Evolutionary conservation across 169 alveolate genomes (phyloP).

Genomic region (Eimeria maxima): DNA sequence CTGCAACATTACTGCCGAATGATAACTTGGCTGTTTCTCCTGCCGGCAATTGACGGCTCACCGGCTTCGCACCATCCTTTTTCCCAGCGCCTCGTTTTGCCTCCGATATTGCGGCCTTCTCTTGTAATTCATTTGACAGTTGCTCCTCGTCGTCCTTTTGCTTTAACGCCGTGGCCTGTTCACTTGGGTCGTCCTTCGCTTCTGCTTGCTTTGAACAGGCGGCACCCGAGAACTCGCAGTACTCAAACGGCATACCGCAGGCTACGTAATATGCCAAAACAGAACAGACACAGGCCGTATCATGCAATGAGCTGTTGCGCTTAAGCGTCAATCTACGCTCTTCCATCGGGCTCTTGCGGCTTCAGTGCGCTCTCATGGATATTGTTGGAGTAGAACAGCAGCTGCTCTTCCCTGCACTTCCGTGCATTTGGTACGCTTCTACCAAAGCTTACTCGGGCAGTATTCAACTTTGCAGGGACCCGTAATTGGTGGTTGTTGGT

Average conservation of each 20-base stretch:
- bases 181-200: conserved; percentile 9
- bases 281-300: neutral
- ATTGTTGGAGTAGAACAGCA: neutral
- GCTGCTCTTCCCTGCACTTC: neutral
- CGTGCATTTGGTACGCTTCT: neutral
- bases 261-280: neutral
- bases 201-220: conserved; percentile 39
- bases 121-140: conserved; percentile 31
- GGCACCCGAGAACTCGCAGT: conserved; percentile 75
- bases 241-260: conserved; percentile 67
- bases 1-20: neutral
- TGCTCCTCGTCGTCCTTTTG: conserved; percentile 54
- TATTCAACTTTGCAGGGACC: conserved; percentile 62
- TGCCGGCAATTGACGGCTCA: neutral
- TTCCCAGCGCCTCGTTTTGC: conserved; percentile 57
- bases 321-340: neutral
- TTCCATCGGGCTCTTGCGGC: neutral
- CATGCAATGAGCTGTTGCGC: neutral
- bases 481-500: conserved; percentile 52
- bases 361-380: no score
- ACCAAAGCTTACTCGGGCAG: conserved; percentile 39
- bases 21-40: neutral
- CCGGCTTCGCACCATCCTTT: conserved; percentile 45
- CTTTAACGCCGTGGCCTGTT: conserved; percentile 6
- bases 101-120: conserved; percentile 28